Evolutionary conservation across 495 filamentous ascomycete genomes (phyloP).

Genomic region (Acidomyces sp.): DNA sequence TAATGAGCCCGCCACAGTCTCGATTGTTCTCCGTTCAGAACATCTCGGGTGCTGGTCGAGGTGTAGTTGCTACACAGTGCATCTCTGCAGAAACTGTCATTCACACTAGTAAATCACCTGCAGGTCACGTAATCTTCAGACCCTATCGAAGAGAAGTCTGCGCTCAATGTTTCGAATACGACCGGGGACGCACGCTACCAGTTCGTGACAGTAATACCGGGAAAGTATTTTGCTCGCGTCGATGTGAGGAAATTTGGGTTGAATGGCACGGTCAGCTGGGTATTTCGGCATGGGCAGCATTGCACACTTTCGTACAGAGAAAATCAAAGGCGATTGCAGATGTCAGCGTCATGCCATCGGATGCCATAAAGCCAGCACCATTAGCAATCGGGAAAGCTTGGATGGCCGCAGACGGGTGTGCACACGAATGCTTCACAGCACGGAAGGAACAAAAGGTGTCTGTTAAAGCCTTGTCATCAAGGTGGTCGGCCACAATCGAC

Average conservation of each 20-base stretch:
- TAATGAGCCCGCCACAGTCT: slow-evolving; percentile 13
- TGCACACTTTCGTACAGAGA: slow-evolving; percentile 5
- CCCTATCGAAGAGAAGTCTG: slow-evolving; percentile 31
- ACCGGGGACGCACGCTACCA: slow-evolving; percentile 21
- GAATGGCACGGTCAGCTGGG: slow-evolving; percentile 17
- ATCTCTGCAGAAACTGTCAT: slow-evolving; percentile 21
- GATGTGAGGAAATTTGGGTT: slow-evolving; percentile 20
- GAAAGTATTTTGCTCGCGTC: slow-evolving; percentile 23
- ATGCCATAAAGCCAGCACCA: neutral
- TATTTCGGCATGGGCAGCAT: slow-evolving; percentile 17
- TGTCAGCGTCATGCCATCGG: neutral
- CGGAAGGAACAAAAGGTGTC: neutral
- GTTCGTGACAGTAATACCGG: slow-evolving; percentile 20
- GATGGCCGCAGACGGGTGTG: neutral
- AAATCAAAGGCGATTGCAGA: slow-evolving; percentile 1
- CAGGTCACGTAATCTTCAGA: slow-evolving; percentile 23
- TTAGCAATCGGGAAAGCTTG: neutral
- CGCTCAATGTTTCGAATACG: slow-evolving; percentile 28
- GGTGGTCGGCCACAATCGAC: no score
- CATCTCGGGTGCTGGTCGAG: slow-evolving; percentile 24
- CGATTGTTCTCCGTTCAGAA: slow-evolving; percentile 20
- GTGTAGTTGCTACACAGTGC: slow-evolving; percentile 21
- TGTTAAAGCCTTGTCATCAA: no score
- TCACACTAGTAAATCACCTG: slow-evolving; percentile 10
- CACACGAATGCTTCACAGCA: no score